These are phyloP conservation scores for Russula emetica DNA, from an alignment of 768 basidiomycete genomes.

Conservation along the genomic window DNA sequence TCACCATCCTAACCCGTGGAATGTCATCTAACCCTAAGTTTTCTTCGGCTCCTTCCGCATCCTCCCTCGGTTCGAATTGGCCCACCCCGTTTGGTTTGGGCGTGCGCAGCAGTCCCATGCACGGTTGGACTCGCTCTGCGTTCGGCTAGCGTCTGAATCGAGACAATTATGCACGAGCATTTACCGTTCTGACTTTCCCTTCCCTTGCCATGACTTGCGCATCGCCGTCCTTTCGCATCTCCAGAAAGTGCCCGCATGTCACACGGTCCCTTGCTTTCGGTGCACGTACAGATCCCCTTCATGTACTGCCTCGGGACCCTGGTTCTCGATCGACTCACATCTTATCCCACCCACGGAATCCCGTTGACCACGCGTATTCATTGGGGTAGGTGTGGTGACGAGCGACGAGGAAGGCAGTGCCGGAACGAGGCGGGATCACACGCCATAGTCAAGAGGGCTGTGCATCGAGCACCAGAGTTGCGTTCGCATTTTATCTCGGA, in stretches of 20 bases:
- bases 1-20: constrained; percentile 19
- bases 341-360: constrained; percentile 9
- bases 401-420: constrained; percentile 24
- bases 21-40: constrained; percentile 19
- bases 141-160: constrained; percentile 11
- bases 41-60: neutral
- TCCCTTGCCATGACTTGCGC: constrained; percentile 23
- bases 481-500: constrained; percentile 4
- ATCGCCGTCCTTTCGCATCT: constrained; percentile 7
- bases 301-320: constrained; percentile 26
- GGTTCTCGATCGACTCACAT: constrained; percentile 2
- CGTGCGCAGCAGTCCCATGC: neutral
- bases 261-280: neutral
- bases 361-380: constrained; percentile 9
- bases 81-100: neutral
- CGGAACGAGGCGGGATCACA: constrained; percentile 22
- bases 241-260: constrained; percentile 7
- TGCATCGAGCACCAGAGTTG: constrained; percentile 11
- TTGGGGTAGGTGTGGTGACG: constrained; percentile 4
- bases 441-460: constrained; percentile 3
- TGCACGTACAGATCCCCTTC: constrained; percentile 16
- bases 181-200: neutral
- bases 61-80: constrained; percentile 1
- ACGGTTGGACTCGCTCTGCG: constrained; percentile 1
- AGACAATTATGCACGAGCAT: constrained; percentile 3